Conservation (phyloP, 352 stramenopile genomes). For the Thraustotheca clavata region DNA sequence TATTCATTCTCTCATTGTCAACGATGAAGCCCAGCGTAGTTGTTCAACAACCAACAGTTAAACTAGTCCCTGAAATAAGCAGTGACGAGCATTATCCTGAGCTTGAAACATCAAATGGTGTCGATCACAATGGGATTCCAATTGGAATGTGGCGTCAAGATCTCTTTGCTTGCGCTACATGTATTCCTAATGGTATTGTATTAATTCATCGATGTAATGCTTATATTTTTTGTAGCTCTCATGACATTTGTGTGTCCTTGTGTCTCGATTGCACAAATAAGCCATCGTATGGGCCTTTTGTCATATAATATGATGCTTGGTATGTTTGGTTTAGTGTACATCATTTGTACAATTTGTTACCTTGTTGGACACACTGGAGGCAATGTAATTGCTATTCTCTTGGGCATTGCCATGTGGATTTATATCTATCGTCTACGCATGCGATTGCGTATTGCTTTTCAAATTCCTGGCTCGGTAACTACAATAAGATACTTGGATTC, state of each 20-base stretch:
- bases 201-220: neutral
- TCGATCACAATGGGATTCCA: slow-evolving; percentile 63
- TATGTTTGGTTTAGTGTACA: neutral
- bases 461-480: slow-evolving; percentile 1
- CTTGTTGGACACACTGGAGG: neutral
- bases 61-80: neutral
- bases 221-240: neutral
- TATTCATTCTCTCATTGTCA: no score
- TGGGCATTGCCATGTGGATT: slow-evolving; percentile 5
- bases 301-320: neutral
- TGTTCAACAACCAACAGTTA: neutral
- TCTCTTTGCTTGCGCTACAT: slow-evolving; percentile 58
- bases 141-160: slow-evolving; percentile 60
- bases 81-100: neutral
- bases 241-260: slow-evolving; percentile 10
- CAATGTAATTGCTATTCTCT: neutral
- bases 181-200: slow-evolving; percentile 48
- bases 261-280: slow-evolving; percentile 4
- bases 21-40: no score
- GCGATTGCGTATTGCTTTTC: slow-evolving; percentile 1
- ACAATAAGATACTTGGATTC: neutral
- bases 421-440: slow-evolving; percentile 8
- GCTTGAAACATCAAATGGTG: slow-evolving; percentile 23
- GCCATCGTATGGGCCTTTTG: neutral
- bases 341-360: slow-evolving; percentile 1